A percentile compares a stretch with the other conserved stretches of the same genome.
Conservation (phyloP, 2,329 filamentous ascomycete genomes). For the Pleomassaria siparia region DNA sequence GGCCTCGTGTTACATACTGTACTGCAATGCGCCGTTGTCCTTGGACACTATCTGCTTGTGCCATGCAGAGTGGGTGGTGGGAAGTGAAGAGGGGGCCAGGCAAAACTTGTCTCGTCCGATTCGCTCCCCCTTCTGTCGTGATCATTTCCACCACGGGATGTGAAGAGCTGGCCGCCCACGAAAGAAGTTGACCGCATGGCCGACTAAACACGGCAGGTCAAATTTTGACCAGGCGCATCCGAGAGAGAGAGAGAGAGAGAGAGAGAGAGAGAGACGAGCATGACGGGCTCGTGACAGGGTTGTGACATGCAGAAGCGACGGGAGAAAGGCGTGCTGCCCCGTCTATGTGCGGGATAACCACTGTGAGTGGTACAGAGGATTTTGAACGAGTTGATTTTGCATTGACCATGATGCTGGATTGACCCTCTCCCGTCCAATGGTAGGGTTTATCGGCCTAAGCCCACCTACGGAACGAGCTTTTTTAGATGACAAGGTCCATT, state of each 20-base stretch:
- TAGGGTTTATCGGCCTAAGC: slow-evolving; percentile 15
- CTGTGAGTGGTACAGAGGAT: slow-evolving; percentile 32
- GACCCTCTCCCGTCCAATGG: slow-evolving; percentile 29
- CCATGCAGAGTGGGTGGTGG: slow-evolving; percentile 24
- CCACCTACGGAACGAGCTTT: slow-evolving; percentile 18
- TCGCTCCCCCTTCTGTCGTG: slow-evolving; percentile 25
- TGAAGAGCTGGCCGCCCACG: slow-evolving; percentile 23
- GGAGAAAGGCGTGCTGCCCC: slow-evolving; percentile 21
- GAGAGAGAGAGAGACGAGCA: slow-evolving; percentile 25
- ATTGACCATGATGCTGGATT: slow-evolving; percentile 36
- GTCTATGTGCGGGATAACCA: slow-evolving; percentile 26
- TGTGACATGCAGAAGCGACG: slow-evolving; percentile 37
- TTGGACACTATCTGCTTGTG: slow-evolving; percentile 25
- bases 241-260: too few species aligned
- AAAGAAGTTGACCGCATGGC: slow-evolving; percentile 25
- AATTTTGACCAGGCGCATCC: slow-evolving; percentile 24
- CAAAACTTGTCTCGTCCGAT: slow-evolving; percentile 26
- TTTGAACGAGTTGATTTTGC: slow-evolving; percentile 33
- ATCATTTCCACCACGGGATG: slow-evolving; percentile 37
- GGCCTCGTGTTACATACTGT: slow-evolving; percentile 26
- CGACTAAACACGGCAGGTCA: slow-evolving; percentile 37
- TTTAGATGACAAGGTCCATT: slow-evolving; percentile 18
- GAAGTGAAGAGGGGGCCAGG: slow-evolving; percentile 14
- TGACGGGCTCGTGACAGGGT: slow-evolving; percentile 30
- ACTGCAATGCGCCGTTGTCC: slow-evolving; percentile 19